These are phyloP conservation scores for Suillus placidus DNA, from an alignment of 768 basidiomycete genomes.

Conservation along the genomic window DNA sequence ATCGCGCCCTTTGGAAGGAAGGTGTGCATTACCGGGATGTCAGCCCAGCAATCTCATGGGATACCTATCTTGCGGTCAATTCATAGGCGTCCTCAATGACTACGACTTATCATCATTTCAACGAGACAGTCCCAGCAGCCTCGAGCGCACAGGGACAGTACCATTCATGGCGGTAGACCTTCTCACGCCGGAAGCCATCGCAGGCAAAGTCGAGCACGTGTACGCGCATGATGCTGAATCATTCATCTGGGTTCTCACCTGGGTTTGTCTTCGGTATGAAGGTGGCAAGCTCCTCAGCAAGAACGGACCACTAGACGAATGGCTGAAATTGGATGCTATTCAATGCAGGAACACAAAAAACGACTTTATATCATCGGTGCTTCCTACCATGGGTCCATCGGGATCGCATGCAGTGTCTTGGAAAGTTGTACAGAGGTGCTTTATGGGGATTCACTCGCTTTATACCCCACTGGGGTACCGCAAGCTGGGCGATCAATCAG, in stretches of 20 bases:
- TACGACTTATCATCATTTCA: conserved; percentile 11
- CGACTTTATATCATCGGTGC: neutral
- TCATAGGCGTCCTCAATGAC: neutral
- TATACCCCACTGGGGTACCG: neutral
- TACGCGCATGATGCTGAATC: conserved; percentile 9
- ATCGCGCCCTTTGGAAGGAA: conserved; percentile 10
- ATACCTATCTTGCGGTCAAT: neutral
- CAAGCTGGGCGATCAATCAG: neutral
- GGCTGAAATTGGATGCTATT: neutral
- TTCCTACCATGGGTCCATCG: neutral
- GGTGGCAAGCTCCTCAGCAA: conserved; percentile 1
- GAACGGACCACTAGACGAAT: neutral
- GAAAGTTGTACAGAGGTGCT: neutral
- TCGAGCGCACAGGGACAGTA: conserved; percentile 17
- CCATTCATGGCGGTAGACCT: conserved; percentile 17
- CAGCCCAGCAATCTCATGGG: neutral
- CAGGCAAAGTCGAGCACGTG: conserved; percentile 1
- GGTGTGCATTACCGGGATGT: neutral
- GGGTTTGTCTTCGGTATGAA: conserved; percentile 7
- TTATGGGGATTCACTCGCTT: neutral
- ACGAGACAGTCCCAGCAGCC: neutral
- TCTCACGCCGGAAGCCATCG: neutral
- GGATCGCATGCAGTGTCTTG: neutral
- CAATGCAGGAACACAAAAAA: neutral
- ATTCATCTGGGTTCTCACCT: conserved; percentile 7